These are phyloP conservation scores for Globisporangium perplexum DNA, from an alignment of 352 stramenopile species.

Conservation along the genomic window DNA sequence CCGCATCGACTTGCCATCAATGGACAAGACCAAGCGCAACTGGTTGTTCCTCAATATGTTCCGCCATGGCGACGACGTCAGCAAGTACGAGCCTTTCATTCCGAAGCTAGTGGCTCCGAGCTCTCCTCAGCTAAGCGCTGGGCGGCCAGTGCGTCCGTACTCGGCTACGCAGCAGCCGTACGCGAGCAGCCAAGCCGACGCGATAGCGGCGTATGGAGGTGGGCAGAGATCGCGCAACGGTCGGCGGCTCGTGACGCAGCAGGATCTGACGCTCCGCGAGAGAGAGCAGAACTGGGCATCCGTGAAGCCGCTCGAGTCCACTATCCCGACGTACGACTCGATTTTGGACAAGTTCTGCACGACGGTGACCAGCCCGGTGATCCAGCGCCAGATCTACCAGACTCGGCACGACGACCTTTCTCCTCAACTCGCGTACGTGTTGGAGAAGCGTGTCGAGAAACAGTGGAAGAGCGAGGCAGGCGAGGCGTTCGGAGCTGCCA, in stretches of 20 bases:
- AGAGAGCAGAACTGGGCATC: conserved; percentile 56
- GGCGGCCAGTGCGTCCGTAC: conserved; percentile 2
- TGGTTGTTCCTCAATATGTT: conserved; percentile 84
- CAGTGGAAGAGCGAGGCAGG: conserved; percentile 32
- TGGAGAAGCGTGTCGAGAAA: conserved; percentile 62
- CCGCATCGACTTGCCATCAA: conserved; percentile 36
- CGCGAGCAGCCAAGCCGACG: conserved; percentile 8
- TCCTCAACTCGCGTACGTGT: conserved; percentile 60
- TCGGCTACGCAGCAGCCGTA: conserved; percentile 18
- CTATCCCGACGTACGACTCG: conserved; percentile 63
- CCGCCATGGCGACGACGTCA: conserved; percentile 51
- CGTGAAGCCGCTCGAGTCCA: conserved; percentile 34
- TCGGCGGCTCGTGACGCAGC: conserved; percentile 20
- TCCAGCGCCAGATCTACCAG: conserved; percentile 78
- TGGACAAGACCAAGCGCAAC: conserved; percentile 66
- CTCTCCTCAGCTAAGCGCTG: not conserved
- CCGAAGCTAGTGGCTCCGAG: conserved; percentile 11
- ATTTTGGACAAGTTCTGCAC: conserved; percentile 79
- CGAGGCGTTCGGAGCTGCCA: conserved; percentile 32
- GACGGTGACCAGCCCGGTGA: conserved; percentile 59
- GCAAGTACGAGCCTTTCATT: conserved; percentile 67
- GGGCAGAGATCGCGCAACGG: conserved; percentile 8
- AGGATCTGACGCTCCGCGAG: conserved; percentile 17
- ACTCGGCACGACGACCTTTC: conserved; percentile 52
- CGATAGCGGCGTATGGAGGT: conserved; percentile 10